Base-by-base conservation (phyloP, 331 rosid species). In the Quercus tomentella region DNA sequence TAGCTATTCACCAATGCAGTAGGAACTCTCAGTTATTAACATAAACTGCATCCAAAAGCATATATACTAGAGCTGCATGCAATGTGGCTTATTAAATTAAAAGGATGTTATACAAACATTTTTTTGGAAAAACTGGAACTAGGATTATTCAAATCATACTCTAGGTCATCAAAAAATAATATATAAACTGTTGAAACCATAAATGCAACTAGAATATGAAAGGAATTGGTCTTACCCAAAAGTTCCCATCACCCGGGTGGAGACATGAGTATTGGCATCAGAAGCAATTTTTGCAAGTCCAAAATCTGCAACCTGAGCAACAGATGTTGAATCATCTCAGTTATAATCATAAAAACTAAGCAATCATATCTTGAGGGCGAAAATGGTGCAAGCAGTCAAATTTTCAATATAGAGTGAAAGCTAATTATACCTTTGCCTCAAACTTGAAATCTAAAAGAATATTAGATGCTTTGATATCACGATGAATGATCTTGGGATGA, bases 181-280 rank as follows among this genome's bases (percentile, higher is more conserved):
- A 60, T 23, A 25, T 23, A 10, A 60, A 62, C 45, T 7, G n/a
- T 28, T 35, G 18, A 65, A 65, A 17, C 22, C 37, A 3, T 31
- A 65, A 16, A 65, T 1, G 23, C 72, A 33, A 35, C 72, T 6
- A 67, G 26, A 35, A 67, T 16, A 67, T 20, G 33, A 63, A 82
- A 21, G 61, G 56, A 82, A 65, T 70, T 65, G 43, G 60, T 74
- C 91, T 70, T 83, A 93, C 98, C 98, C 98, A 74, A 93, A 93
- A 62, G 97, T 93, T 75, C 98, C 97, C 98, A 93, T 93, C 77
- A 93, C 98, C 76, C 98, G 88, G 35, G 98, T 91, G 78, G 98
- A 93, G 55, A 93, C 89, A 75, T 93, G 98, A 76, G 98, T 93
- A 52, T 93, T 89, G 72, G 86, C 15, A 74, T 93, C 98, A 43